Evolutionary conservation across 495 filamentous ascomycete genomes (phyloP), one percentile per base, ranked within the genome.

Genomic region (Podospora pseudoanserina): DNA sequence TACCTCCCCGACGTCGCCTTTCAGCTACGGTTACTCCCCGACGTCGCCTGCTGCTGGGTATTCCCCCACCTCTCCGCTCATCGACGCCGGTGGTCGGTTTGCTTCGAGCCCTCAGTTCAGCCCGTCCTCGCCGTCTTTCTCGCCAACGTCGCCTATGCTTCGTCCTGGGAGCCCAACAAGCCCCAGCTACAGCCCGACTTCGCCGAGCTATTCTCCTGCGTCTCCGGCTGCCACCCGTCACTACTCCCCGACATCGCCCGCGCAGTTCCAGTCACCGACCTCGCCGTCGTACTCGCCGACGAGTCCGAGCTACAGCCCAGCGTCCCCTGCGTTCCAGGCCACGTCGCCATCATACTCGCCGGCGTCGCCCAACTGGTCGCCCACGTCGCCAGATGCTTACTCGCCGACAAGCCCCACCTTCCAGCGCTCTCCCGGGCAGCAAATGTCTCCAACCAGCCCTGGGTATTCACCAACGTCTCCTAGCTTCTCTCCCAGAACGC

Each of bases 161-260:
- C 88, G 79, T 81, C 89, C 84, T 63, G 85, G 81, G 5, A 84
- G 83, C 71, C 83, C 86, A 18, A 81, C 85, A 34, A 87, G 82
- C 74, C 91, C 91, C 11, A 88, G 85, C 57, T 94, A 92, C 76
- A 92, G 89, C 71, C 92, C 92, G 0, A 94, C 92, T 0, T 96
- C 92, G 55, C 93, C 94, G 34, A 89, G 82, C 62, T 94, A 93
- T 76, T 92, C 89, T 20, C 91, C 92, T 1, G 92, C 91, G 0
- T 87, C 86, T 60, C 86, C 87, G 2, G 79, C 85, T 0, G 86
- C 84, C 1, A 83, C 83, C 30, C 81, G 89, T 60, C 90, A 87
- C 56, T 88, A 87, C 71, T 88, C 85, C 30, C 87, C 87, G 0
- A 88, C 87, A 0, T 88, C 85, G 9, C 87, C 87, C 19, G 72